Base-by-base conservation (phyloP, 176 grass and related monocot species). In the Stipa capillata region DNA sequence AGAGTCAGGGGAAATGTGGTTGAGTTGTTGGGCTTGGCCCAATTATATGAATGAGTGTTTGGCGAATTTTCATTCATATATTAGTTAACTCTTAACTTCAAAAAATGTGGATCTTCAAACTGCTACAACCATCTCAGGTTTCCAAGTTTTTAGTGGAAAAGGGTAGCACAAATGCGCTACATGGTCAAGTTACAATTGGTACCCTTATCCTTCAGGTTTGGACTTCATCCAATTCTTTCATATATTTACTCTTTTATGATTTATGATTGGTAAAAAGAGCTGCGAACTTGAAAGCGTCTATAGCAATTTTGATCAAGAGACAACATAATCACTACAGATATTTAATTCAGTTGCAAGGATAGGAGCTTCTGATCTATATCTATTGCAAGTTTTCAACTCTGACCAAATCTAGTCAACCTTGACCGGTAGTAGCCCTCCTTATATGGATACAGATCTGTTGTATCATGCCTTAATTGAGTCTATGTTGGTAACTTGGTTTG, bases 161-260 rank as follows among this genome's bases (percentile, higher is more conserved):
- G 74, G 90, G 90, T 73, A 91, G 84, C 50, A 93, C 88, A 62
- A 93, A 94, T 85, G 82, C 91, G 3, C 97, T 99, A 87, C 79
- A 99, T 83, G 97, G 97, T 83, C 97, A 96, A 95, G 92, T 99
- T 63, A 96, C 90, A 79, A 99, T 94, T 68, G 97, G 92, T 73
- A 90, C 93, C n/a, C 76, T 97, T 37, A 92, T 90, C 71, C 93
- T 93, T 70, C 93, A 97, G 90, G 93, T 96, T 85, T 81, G 61
- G 17, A 79, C 65, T 27, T 42, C 44, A 47, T 72, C 41, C 44
- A 58, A 36, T 73, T 84, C 42, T 78, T 70, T 62, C 50, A 52
- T 64, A 34, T 33, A 35, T 57, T 65, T 72, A 50, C 25, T 32
- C 34, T 60, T 81, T 33, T n/a, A 43, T 48, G 24, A 28, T 44